These are phyloP conservation scores for Blastocladiella emersonii DNA, from an alignment of 371 early-diverging fungal species.

Conservation along the genomic window DNA sequence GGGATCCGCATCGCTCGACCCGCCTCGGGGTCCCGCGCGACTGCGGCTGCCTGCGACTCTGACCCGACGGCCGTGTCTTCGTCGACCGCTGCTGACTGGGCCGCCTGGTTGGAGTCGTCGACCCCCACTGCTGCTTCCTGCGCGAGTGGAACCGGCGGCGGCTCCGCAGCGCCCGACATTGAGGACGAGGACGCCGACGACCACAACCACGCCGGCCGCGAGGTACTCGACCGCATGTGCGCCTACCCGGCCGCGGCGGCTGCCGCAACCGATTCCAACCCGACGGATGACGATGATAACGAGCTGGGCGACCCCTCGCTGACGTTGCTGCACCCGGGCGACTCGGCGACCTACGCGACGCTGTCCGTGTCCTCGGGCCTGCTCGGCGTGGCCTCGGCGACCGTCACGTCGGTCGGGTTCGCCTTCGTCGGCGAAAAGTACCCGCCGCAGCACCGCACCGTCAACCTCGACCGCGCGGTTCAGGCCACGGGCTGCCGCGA, in stretches of 20 bases:
- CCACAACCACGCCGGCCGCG: background rate
- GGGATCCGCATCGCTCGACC: no score
- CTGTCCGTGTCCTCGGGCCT: background rate
- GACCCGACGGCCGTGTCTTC: no score
- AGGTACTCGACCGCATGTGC: background rate
- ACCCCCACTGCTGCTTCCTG: no score
- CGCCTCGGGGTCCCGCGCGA: no score
- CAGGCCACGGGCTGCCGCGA: no score
- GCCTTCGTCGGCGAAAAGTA: slow-evolving; percentile 15
- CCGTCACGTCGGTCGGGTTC: slow-evolving; percentile 15
- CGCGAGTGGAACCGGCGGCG: background rate
- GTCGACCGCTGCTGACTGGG: no score
- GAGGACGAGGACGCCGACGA: background rate
- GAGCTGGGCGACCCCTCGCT: background rate
- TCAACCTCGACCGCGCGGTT: slow-evolving; percentile 14
- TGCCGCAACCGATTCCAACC: no score
- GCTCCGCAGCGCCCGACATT: background rate
- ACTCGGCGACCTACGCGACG: background rate
- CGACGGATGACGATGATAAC: no score
- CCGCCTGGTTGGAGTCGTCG: no score
- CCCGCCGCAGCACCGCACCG: slow-evolving; percentile 18
- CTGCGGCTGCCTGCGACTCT: no score
- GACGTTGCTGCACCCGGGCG: background rate
- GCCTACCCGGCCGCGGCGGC: background rate
- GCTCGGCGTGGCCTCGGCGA: slow-evolving; percentile 13